phyloP scores from a whole-genome alignment of 495 filamentous ascomycete genomes.

The Xylaria intraflava region DNA sequence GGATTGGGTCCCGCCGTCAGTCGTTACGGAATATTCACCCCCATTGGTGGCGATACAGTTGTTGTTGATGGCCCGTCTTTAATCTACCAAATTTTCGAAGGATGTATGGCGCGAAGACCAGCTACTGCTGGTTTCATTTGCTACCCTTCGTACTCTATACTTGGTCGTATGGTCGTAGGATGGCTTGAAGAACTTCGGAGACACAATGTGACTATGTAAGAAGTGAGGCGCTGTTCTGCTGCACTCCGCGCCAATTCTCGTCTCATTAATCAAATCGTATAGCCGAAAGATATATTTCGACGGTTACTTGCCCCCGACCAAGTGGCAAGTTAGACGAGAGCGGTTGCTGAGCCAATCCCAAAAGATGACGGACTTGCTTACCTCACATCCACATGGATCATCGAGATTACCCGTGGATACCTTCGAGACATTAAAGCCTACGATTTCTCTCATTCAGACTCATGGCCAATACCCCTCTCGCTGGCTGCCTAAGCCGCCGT shows the following conservation, averaged over 20 bases:
- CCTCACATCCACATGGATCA: conserved; percentile 25
- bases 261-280: conserved; percentile 9
- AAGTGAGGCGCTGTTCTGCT: not conserved
- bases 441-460: conserved; percentile 4
- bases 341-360: conserved; percentile 41
- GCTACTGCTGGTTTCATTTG: conserved; percentile 35
- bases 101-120: conserved; percentile 40
- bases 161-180: conserved; percentile 52
- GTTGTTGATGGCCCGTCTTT: conserved; percentile 73
- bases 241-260: not conserved
- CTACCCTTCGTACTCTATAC: conserved; percentile 53
- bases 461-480: not conserved
- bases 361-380: conserved; percentile 34
- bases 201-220: conserved; percentile 54
- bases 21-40: conserved; percentile 47
- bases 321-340: conserved; percentile 45
- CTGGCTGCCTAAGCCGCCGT: conserved; percentile 49
- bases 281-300: conserved; percentile 69
- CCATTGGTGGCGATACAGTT: conserved; percentile 40
- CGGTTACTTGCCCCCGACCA: conserved; percentile 59
- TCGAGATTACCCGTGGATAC: conserved; percentile 6
- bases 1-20: conserved; percentile 52
- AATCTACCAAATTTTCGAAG: conserved; percentile 60
- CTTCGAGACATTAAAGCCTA: conserved; percentile 7
- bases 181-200: conserved; percentile 52